A percentile compares a stretch with the other conserved stretches of the same genome.
Conservation (phyloP, 108 stramenopile genomes). For the Skeletonema menzelii region DNA sequence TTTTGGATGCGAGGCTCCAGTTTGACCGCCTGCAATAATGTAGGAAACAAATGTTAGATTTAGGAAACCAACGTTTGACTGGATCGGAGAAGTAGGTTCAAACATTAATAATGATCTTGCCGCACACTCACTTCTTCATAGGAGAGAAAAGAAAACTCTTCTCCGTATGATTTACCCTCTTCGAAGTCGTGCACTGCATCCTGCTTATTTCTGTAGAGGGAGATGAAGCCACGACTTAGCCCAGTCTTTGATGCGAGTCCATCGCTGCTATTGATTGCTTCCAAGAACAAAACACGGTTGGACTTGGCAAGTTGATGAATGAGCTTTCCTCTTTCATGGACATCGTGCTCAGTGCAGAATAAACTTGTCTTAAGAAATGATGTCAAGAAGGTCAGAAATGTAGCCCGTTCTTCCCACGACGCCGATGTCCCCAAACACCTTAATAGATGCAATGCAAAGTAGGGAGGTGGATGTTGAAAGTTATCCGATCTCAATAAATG, state of each 20-base stretch:
- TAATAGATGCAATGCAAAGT: constrained; percentile 47
- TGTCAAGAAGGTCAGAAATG: constrained; percentile 35
- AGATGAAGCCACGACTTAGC: constrained; percentile 36
- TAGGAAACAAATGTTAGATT: not conserved
- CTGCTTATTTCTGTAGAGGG: constrained; percentile 30
- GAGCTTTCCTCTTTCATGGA: constrained; percentile 25
- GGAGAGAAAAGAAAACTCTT: constrained; percentile 17
- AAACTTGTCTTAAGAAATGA: constrained; percentile 30
- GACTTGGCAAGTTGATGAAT: constrained; percentile 42
- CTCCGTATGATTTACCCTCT: constrained; percentile 30
- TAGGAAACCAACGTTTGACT: not conserved
- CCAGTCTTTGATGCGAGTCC: constrained; percentile 30
- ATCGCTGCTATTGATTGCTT: constrained; percentile 13
- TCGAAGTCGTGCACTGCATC: constrained; percentile 30
- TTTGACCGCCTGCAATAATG: constrained; percentile 5
- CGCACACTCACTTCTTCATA: constrained; percentile 16
- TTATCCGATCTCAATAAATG: constrained; percentile 20
- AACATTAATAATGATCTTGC: not conserved
- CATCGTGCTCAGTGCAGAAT: constrained; percentile 33
- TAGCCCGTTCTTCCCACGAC: constrained; percentile 33
- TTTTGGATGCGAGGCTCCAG: constrained; percentile 39
- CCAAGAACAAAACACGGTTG: constrained; percentile 27
- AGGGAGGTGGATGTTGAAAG: constrained; percentile 38
- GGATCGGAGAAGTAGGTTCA: not conserved
- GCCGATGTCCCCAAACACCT: constrained; percentile 38